Percentiles rank a stretch among this genome's conserved stretches.
Evolutionary conservation across 257 asterid genomes (phyloP).

Genomic region (Eucommia ulmoides): DNA sequence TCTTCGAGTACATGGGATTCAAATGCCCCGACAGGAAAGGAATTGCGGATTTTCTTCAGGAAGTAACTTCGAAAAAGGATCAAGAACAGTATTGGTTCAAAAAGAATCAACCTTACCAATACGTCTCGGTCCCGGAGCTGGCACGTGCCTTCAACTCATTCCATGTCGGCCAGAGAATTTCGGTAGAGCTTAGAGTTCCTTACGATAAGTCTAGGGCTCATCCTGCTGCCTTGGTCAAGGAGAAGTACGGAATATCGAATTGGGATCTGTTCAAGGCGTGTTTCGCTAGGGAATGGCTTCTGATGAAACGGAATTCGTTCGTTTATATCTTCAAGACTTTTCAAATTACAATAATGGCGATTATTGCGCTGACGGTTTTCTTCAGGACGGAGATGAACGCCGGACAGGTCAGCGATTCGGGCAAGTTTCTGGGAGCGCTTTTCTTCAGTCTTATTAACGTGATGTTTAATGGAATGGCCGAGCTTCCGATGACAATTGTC

Average conservation of each 20-base stretch:
- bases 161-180: constrained; percentile 36
- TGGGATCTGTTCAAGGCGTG: constrained; percentile 60
- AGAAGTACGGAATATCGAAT: constrained; percentile 62
- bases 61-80: constrained; percentile 74
- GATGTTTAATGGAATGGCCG: constrained; percentile 84
- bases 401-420: constrained; percentile 33
- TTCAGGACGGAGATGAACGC: constrained; percentile 65
- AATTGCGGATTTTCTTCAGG: constrained; percentile 74
- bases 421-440: constrained; percentile 65
- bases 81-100: constrained; percentile 68
- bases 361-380: constrained; percentile 54
- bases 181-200: constrained; percentile 40
- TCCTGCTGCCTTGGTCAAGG: constrained; percentile 70
- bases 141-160: constrained; percentile 43
- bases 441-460: constrained; percentile 70
- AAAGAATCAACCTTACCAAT: constrained; percentile 37
- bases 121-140: constrained; percentile 44
- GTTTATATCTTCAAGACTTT: constrained; percentile 63
- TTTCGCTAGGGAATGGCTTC: constrained; percentile 59
- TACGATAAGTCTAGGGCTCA: constrained; percentile 50
- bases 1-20: constrained; percentile 57
- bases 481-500: constrained; percentile 63
- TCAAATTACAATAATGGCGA: constrained; percentile 70
- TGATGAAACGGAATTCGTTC: constrained; percentile 61
- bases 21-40: constrained; percentile 83